A percentile compares a stretch with the other conserved stretches of the same genome.
phyloP scores from a whole-genome alignment of 257 asterid species.

The Nicotiana tabacum region DNA sequence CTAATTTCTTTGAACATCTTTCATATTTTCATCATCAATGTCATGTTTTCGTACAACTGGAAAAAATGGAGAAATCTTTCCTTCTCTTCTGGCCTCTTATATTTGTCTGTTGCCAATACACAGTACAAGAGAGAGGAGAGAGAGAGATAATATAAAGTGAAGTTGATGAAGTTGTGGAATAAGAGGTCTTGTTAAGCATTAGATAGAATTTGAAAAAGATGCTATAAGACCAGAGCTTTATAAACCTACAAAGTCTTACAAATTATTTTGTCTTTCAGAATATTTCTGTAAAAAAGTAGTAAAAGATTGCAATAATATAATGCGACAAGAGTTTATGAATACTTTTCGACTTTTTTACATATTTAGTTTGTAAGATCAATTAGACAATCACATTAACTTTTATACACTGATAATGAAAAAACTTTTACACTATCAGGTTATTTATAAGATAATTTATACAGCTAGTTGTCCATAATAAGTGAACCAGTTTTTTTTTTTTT shows the following conservation, averaged over 20 bases:
- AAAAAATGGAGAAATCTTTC: conserved; percentile 16
- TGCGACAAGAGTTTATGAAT: not conserved
- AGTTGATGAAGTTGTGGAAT: not conserved
- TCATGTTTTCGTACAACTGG: conserved; percentile 47
- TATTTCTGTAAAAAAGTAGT: not conserved
- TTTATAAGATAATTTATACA: no score
- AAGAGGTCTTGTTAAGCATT: not conserved
- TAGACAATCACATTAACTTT: no score
- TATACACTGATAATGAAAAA: no score
- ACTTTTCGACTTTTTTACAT: not conserved
- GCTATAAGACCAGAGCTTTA: not conserved
- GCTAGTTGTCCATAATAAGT: no score
- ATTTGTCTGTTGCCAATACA: not conserved
- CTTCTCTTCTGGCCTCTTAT: not conserved
- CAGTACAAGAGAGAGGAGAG: not conserved
- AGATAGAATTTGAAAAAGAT: not conserved
- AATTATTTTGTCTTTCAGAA: not conserved
- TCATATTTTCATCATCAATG: not conserved
- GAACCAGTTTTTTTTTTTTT: no score
- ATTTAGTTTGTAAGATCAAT: no score
- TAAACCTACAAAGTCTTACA: not conserved
- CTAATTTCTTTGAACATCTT: no score
- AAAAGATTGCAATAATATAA: not conserved
- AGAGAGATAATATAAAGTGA: not conserved
- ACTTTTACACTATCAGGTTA: no score